Conservation (phyloP, 2,329 filamentous ascomycete genomes). For the Cordyceps farinosa region DNA sequence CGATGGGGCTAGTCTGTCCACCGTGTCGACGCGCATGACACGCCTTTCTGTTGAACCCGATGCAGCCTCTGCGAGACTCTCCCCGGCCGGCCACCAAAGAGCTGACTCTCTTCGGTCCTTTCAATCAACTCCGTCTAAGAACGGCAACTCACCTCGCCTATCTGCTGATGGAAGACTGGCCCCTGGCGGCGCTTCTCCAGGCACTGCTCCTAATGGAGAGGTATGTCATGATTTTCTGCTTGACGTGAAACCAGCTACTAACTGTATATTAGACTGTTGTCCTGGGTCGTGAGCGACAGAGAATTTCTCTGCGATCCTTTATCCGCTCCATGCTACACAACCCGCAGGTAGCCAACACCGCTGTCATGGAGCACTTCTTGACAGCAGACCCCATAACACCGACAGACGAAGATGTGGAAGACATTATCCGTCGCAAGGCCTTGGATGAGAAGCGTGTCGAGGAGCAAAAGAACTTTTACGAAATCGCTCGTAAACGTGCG, state of each 20-base stretch:
- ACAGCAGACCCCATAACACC: constrained; percentile 67
- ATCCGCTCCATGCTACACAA: constrained; percentile 83
- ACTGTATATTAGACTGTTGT: constrained; percentile 45
- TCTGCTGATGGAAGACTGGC: constrained; percentile 32
- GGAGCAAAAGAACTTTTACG: constrained; percentile 92
- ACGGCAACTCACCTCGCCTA: constrained; percentile 28
- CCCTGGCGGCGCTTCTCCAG: constrained; percentile 22
- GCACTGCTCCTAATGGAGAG: constrained; percentile 26
- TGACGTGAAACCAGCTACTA: background rate
- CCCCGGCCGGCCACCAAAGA: constrained; percentile 25
- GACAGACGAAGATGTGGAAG: constrained; percentile 77
- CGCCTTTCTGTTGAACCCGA: constrained; percentile 28
- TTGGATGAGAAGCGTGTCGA: constrained; percentile 86
- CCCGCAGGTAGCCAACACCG: constrained; percentile 75
- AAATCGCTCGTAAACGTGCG: constrained; percentile 85
- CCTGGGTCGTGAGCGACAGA: constrained; percentile 82
- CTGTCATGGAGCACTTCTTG: constrained; percentile 81
- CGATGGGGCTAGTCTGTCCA: constrained; percentile 77
- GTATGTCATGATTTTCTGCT: constrained; percentile 4
- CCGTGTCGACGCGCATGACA: constrained; percentile 66
- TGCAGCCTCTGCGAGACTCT: constrained; percentile 28
- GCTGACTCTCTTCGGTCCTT: constrained; percentile 26
- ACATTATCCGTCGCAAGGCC: constrained; percentile 73
- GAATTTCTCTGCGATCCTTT: constrained; percentile 87
- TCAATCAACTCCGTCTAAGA: constrained; percentile 30